Evolutionary conservation across 2,329 filamentous ascomycete genomes (phyloP).

Genomic region (Talaromyces funiculosus): DNA sequence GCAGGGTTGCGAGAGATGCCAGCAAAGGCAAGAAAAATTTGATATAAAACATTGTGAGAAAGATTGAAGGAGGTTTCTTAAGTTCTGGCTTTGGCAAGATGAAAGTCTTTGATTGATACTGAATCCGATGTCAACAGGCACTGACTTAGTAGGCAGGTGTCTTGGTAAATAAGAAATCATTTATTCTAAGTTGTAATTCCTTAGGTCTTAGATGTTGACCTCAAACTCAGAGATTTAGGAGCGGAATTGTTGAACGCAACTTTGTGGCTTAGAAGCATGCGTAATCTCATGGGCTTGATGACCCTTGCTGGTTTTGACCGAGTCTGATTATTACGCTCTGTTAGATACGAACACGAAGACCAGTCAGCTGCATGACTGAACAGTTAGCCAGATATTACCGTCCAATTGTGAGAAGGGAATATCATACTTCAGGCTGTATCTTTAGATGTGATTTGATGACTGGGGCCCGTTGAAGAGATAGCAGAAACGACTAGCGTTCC

Average conservation of each 20-base stretch:
- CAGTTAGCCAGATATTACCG: not conserved
- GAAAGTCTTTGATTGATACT: not conserved
- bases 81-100: not conserved
- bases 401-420: not conserved
- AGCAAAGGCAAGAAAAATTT: not conserved
- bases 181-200: not conserved
- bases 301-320: not conserved
- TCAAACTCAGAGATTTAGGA: too few species aligned
- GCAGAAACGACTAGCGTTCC: not conserved
- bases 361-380: too few species aligned
- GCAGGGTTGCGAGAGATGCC: not conserved
- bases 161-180: not conserved
- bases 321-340: not conserved
- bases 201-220: not conserved
- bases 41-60: not conserved
- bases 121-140: not conserved
- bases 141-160: not conserved
- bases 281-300: not conserved
- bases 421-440: not conserved
- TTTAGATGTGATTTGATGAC: not conserved
- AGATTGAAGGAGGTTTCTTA: not conserved
- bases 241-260: not conserved
- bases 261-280: not conserved
- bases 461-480: not conserved
- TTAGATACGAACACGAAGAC: not conserved